A percentile compares a stretch with the other conserved stretches of the same genome.
Conservation (phyloP, 2,329 filamentous ascomycete genomes). For the Diaporthe sp. region DNA sequence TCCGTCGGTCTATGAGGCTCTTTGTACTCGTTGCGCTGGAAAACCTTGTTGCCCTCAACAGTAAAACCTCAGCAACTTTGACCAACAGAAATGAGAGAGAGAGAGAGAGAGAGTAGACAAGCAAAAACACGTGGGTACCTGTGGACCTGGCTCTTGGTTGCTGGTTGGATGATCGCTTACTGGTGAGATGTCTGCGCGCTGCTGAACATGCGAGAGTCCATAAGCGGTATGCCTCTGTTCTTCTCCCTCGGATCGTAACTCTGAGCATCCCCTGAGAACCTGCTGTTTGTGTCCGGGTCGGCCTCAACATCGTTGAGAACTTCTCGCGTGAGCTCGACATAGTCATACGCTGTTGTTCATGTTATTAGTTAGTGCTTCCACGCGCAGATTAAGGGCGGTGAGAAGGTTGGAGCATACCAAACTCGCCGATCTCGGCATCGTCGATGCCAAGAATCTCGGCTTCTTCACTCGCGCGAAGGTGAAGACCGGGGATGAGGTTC, state of each 20-base stretch:
- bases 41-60: constrained; percentile 24
- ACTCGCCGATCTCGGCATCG: constrained; percentile 91
- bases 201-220: constrained; percentile 54
- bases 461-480: constrained; percentile 79
- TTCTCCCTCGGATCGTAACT: constrained; percentile 50
- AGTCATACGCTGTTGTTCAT: constrained; percentile 77
- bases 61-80: constrained; percentile 22
- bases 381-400: too few relatives aligned
- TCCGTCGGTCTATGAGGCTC: constrained; percentile 28
- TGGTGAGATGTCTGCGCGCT: constrained; percentile 34
- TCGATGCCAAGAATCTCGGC: constrained; percentile 88
- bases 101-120: background rate
- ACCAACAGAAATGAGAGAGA: constrained; percentile 1
- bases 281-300: constrained; percentile 34
- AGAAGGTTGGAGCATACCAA: constrained; percentile 48
- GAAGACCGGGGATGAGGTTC: constrained; percentile 81
- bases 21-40: constrained; percentile 24
- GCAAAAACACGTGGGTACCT: background rate
- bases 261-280: constrained; percentile 43
- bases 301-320: constrained; percentile 51
- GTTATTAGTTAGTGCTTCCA: background rate
- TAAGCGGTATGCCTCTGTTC: constrained; percentile 61
- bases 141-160: background rate
- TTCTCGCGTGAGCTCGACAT: constrained; percentile 83
- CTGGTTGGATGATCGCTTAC: constrained; percentile 28